These are phyloP conservation scores for Epichloe glyceriae DNA, from an alignment of 2,329 filamentous ascomycete species.

Conservation along the genomic window DNA sequence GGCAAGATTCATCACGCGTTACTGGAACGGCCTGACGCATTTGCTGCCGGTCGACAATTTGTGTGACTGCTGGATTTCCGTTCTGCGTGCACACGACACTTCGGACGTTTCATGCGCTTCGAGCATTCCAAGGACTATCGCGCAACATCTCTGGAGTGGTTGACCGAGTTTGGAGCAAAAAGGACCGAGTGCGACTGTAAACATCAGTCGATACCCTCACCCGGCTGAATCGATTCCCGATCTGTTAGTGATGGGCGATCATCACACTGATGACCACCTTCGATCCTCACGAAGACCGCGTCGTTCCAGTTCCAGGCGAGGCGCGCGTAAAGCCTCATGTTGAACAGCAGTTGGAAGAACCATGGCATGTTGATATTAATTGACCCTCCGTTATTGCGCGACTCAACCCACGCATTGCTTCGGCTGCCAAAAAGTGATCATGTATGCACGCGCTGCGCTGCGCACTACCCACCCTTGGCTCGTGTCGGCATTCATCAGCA, in stretches of 20 bases:
- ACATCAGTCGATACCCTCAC: not conserved
- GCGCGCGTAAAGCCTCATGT: not conserved
- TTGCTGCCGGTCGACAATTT: not conserved
- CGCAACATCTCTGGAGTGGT: too few relatives aligned
- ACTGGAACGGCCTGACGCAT: not conserved
- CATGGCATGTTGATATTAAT: not conserved
- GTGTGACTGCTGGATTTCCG: not conserved
- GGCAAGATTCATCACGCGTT: too few relatives aligned
- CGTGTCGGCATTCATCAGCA: constrained; percentile 8
- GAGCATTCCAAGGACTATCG: not conserved
- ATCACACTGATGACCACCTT: too few relatives aligned
- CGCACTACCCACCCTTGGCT: not conserved
- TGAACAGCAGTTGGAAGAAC: not conserved
- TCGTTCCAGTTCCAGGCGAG: not conserved
- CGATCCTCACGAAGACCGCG: not conserved
- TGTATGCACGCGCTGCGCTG: not conserved
- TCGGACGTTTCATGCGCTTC: not conserved
- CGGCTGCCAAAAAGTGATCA: not conserved
- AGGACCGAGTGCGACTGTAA: not conserved
- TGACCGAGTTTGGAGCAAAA: not conserved
- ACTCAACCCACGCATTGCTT: not conserved
- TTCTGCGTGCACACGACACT: not conserved
- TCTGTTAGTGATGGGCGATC: too few relatives aligned
- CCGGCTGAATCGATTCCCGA: not conserved
- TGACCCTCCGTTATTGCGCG: not conserved